Percentiles rank a stretch among this genome's conserved stretches.
These are phyloP conservation scores for Colletotrichum sp. DNA, from an alignment of 2,329 filamentous ascomycete genomes.

Conservation along the genomic window DNA sequence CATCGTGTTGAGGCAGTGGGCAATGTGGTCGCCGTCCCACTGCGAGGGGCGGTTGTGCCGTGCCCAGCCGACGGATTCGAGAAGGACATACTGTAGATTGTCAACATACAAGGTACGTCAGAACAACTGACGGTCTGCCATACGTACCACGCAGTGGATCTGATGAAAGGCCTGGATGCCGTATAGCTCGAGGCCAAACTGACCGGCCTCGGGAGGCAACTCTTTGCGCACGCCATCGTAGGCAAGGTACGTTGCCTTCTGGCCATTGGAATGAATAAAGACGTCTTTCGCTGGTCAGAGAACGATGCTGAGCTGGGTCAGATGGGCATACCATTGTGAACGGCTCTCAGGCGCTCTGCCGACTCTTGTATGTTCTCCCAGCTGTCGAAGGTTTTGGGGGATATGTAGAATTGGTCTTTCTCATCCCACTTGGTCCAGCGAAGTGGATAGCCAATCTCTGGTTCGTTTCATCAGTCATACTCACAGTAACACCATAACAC, in stretches of 20 bases:
- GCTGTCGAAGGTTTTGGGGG: background rate
- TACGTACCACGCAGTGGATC: background rate
- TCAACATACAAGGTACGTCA: background rate
- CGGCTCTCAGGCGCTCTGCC: background rate
- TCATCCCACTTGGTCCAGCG: background rate
- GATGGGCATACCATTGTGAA: background rate
- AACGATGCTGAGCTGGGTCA: accelerated
- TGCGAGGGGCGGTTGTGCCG: background rate
- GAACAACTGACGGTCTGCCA: background rate
- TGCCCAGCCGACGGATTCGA: background rate
- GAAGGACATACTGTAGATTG: background rate
- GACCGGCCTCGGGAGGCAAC: background rate
- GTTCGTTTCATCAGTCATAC: background rate
- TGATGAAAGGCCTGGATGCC: background rate
- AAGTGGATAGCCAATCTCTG: background rate
- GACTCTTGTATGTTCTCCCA: background rate
- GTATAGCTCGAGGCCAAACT: background rate
- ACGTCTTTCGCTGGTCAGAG: background rate
- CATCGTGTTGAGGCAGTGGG: background rate
- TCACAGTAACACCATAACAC: background rate
- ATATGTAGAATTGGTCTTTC: background rate
- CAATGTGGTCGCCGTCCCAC: background rate
- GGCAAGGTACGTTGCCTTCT: background rate
- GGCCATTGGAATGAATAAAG: background rate
- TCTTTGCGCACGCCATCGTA: background rate